Evolutionary conservation across 2,329 filamentous ascomycete species (phyloP), one percentile per base, ranked within the genome.

Genomic region (Cladorrhinum sp.): DNA sequence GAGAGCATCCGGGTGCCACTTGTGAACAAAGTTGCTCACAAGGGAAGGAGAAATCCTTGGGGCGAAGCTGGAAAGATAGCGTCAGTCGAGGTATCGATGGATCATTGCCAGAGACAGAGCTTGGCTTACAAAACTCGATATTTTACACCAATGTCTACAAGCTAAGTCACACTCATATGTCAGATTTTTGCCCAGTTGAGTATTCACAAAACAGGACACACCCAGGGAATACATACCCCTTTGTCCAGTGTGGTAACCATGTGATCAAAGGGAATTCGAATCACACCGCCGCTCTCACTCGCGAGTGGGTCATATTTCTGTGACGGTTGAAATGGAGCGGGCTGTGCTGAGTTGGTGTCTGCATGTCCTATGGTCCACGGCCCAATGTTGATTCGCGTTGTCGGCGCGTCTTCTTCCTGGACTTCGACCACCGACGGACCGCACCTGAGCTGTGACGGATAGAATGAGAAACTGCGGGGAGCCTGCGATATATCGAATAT

Each of bases 1-100:
- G 4, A 33, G 23, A 2, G 61, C 61, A 24, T 59, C 61, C 9
- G 46, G 49, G 18, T 60, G 61, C 61, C 61, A 62, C 6, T 57
- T 54, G 36, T 62, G 23, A 14, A 55, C 48, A 48, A 62, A 50
- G 3, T 54, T 57, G 8, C 26, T 33, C n/a, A 50, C 50, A 4
- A 57, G 48, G 5, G 20, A 23, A 7, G 57, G 61, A 14, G 57
- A 54, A 2, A 59, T 12, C 26, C 50, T 57, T 2, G 49, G 56
- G 12, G 46, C 56, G 30, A 59, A 56, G 9, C 60, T 59, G 6
- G 30, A 18, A 56, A 6, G 30, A 7, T 10, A 39, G 20, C 8
- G 42, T 46, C 18, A 46, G 42, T 20, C 16, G 16, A 20, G 30
- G 26, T 12, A n/a, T n/a, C 10, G 6, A 39, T 23, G n/a, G 21